Evolutionary conservation across 495 filamentous ascomycete species (phyloP), one percentile per base, ranked within the genome.

Genomic region (Apiosordaria backusii): DNA sequence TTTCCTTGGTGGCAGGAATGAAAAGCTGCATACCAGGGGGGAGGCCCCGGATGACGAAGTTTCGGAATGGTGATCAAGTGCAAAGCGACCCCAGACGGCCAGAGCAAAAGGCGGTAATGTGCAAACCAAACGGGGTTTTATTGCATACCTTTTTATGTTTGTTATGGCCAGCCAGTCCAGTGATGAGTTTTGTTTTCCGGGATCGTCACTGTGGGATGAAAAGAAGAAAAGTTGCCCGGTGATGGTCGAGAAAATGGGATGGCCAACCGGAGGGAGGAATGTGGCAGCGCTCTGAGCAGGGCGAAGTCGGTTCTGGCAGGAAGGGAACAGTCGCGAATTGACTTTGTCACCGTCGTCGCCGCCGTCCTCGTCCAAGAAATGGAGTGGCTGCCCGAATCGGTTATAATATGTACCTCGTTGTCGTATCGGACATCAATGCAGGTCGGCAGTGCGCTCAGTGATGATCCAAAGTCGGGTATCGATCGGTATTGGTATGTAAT

Each of bases 1-100:
- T 45, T 45, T 45, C 35, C 35, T 45, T 45, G 58, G 52, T 63
- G 35, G 60, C 26, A 66, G 67, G 50, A 40, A 67, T 64, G 63
- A 65, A 29, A 60, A 72, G 58, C 68, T 74, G 75, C 75, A 75
- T 75, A 66, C 75, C 72, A 75, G 72, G 70, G 74, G 61, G 68
- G 68, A 58, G 24, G 24, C 57, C 69, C 73, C 68, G 67, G 64
- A 58, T 60, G n/a, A 60, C 54, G 59, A 70, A 26, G 71, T 74
- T 75, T 75, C 68, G 71, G 70, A 67, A 71, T 29, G 45, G 67
- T 70, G 65, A 65, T 68, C 65, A 62, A 63, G 65, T 63, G 45
- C 24, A 50, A 50, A 18, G 18, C 23, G n/a, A n/a, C n/a, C n/a
- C n/a, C n/a, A n/a, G n/a, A n/a, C n/a, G n/a, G n/a, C n/a, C n/a